Base-by-base conservation (phyloP, 176 grass and related monocot genomes). In the Poa annua region DNA sequence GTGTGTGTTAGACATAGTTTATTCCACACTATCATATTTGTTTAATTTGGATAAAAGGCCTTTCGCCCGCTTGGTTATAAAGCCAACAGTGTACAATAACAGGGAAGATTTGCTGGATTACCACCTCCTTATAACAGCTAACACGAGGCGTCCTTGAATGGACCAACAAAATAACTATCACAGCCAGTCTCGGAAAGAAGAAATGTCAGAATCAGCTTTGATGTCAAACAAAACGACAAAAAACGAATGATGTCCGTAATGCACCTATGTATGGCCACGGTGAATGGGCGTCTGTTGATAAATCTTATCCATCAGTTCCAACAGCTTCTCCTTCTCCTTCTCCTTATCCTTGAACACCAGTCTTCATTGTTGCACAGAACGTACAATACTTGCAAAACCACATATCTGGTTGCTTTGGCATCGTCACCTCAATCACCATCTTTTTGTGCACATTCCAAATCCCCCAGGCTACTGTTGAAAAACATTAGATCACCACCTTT, bases 281-380 rank as follows among this genome's bases (percentile, higher is more conserved):
- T 51, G 45, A 45, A 74, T 17, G 25, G 25, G 15, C 8, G 20
- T 74, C 47, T 74, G 14, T 19, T 73, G 70, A 10, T 15, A 32
- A 50, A 74, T 29, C 24, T 74, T 74, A 74, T 74, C 8, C 24
- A 74, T 74, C 14, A 4, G 70, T 48, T 73, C 42, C 44, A 49
- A 16, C 15, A 52, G 25, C 7, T 52, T 51, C 15, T 11, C 25
- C 15, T 52, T 51, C 15, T 11, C 25, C 15, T 10, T 73, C 22
- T 50, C 44, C 70, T 5, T 22, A 6, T 74, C 47, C 15, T 51
- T 6, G 16, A 51, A 25, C 24, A 74, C 32, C 32, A 8, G 15
- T 25, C 14, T 50, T 8, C 71, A 51, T 51, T 71, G 70, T 25
- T 32, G 45, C 15, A 51, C 21, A 51, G 11, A 49, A 73, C 24